Conservation (phyloP, 1,284 basidiomycete species). For the Apiotrichum siamense region DNA sequence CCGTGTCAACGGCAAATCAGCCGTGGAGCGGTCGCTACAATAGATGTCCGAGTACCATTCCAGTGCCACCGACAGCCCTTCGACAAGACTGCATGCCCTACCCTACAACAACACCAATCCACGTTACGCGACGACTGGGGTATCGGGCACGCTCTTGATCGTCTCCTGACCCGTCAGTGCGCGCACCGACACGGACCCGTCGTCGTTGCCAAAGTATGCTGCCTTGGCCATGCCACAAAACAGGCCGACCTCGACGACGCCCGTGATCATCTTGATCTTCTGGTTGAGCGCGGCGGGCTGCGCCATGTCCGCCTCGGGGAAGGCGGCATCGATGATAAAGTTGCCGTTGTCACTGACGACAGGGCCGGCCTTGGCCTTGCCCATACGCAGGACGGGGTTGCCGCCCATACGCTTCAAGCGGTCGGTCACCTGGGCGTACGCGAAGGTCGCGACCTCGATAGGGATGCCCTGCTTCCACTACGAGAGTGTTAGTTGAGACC, state of each 20-base stretch:
- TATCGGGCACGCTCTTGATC: conserved; percentile 35
- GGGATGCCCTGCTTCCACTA: conserved; percentile 87
- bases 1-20: too few species aligned
- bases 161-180: conserved; percentile 41
- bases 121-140: conserved; percentile 14
- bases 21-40: too few species aligned
- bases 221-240: conserved; percentile 92
- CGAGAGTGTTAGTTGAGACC: neutral
- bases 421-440: conserved; percentile 78
- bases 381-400: conserved; percentile 68
- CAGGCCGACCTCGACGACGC: conserved; percentile 93
- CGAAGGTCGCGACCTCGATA: conserved; percentile 94
- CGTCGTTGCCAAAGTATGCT: conserved; percentile 91
- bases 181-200: conserved; percentile 48
- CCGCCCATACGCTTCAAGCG: conserved; percentile 55
- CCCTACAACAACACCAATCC: neutral
- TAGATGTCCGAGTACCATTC: too few species aligned
- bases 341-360: conserved; percentile 95
- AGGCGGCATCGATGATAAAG: conserved; percentile 90
- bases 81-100: neutral
- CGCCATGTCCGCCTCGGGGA: conserved; percentile 62
- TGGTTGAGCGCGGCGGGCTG: conserved; percentile 67
- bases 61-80: too few species aligned
- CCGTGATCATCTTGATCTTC: conserved; percentile 81
- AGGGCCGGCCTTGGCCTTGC: conserved; percentile 60